Evolutionary conservation across 805 yeast species (phyloP).

Genomic region (Kluyveromyces siamensis): DNA sequence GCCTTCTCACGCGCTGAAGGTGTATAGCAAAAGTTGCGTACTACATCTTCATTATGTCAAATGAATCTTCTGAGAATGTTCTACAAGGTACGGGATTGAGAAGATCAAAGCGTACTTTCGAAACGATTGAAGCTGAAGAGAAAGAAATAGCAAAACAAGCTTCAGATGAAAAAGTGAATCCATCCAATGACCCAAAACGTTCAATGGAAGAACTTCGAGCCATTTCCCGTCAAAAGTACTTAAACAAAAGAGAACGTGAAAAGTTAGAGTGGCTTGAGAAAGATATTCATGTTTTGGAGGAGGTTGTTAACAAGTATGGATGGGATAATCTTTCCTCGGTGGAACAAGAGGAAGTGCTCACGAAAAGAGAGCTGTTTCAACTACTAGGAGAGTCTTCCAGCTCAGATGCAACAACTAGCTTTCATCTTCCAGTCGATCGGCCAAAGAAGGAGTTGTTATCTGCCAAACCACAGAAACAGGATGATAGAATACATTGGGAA

Average conservation of each 20-base stretch:
- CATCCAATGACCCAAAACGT: neutral
- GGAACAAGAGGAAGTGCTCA: slow-evolving; percentile 43
- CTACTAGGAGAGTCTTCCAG: slow-evolving; percentile 27
- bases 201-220: slow-evolving; percentile 31
- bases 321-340: slow-evolving; percentile 41
- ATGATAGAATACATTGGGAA: slow-evolving; percentile 20
- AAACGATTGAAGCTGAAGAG: slow-evolving; percentile 28
- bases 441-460: slow-evolving; percentile 26
- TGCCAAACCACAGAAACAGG: slow-evolving; percentile 4
- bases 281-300: slow-evolving; percentile 42
- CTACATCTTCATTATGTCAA: neutral
- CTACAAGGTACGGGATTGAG: slow-evolving; percentile 15
- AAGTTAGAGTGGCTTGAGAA: slow-evolving; percentile 34
- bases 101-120: slow-evolving; percentile 15
- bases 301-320: slow-evolving; percentile 41
- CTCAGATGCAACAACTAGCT: neutral
- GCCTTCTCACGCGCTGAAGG: neutral
- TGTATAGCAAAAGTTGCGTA: neutral
- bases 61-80: neutral
- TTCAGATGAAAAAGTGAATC: neutral
- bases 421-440: slow-evolving; percentile 34
- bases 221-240: slow-evolving; percentile 41
- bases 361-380: slow-evolving; percentile 41
- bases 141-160: slow-evolving; percentile 35
- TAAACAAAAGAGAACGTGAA: slow-evolving; percentile 40